Conservation (phyloP, 805 yeast species). For the Candida silvicultrix region DNA sequence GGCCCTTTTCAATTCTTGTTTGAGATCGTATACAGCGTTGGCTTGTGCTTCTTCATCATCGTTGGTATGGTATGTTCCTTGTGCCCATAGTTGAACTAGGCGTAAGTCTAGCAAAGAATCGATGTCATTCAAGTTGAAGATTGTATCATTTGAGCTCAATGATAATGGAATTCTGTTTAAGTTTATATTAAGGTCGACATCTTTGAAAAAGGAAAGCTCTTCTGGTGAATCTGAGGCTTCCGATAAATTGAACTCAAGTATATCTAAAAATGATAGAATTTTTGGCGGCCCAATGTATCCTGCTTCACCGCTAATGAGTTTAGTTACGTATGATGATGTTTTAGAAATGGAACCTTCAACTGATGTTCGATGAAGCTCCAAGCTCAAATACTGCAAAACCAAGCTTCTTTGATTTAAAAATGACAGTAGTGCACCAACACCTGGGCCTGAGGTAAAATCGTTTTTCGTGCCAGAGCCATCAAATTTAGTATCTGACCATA, state of each 20-base stretch:
- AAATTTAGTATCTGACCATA: constrained; percentile 49
- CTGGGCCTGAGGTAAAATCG: constrained; percentile 25
- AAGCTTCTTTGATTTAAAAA: constrained; percentile 57
- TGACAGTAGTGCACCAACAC: constrained; percentile 48
- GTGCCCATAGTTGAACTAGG: constrained; percentile 12
- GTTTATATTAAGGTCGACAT: constrained; percentile 35
- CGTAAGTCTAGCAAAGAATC: constrained; percentile 29
- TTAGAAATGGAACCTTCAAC: constrained; percentile 41
- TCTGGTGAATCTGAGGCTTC: constrained; percentile 26
- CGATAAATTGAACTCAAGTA: constrained; percentile 52
- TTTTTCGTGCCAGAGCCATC: constrained; percentile 26
- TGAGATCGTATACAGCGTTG: constrained; percentile 8
- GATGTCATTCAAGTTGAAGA: constrained; percentile 38
- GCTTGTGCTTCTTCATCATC: constrained; percentile 14
- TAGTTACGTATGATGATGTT: constrained; percentile 43
- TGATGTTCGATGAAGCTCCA: constrained; percentile 62
- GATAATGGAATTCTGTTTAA: constrained; percentile 31
- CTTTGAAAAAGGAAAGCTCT: constrained; percentile 22
- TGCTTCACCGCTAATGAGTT: constrained; percentile 44
- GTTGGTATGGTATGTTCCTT: constrained; percentile 16
- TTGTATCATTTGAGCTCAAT: constrained; percentile 20
- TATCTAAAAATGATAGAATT: constrained; percentile 63
- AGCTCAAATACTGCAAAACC: constrained; percentile 57
- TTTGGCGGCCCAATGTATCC: constrained; percentile 57
- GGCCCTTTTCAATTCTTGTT: constrained; percentile 11